Conservation (phyloP, 2,329 filamentous ascomycete genomes). For the Colletotrichum ledebouriae region DNA sequence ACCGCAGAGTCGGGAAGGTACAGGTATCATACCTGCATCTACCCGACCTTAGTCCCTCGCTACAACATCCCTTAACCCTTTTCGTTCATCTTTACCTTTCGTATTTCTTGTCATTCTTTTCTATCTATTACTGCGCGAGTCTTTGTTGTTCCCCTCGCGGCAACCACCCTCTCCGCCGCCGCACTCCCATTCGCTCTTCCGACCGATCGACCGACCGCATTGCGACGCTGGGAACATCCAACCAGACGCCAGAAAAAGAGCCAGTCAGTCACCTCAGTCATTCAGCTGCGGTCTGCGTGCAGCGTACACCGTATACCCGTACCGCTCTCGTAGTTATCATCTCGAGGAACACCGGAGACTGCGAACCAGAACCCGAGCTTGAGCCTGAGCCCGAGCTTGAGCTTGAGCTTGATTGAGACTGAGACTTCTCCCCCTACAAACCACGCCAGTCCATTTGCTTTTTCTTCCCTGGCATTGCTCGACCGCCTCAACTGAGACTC, state of each 20-base stretch:
- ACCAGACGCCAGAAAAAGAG: slow-evolving; percentile 8
- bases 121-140: slow-evolving; percentile 20
- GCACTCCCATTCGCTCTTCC: slow-evolving; percentile 14
- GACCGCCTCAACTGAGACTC: slow-evolving; percentile 29
- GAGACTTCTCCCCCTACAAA: slow-evolving; percentile 33
- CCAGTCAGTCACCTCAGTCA: slow-evolving; percentile 5
- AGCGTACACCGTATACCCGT: background rate
- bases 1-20: slow-evolving; percentile 11
- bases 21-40: slow-evolving; percentile 41
- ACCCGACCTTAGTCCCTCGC: slow-evolving; percentile 30
- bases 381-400: background rate
- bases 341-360: too few relatives aligned
- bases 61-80: slow-evolving; percentile 24
- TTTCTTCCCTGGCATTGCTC: slow-evolving; percentile 37
- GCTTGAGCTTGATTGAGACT: slow-evolving; percentile 9
- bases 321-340: background rate
- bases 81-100: background rate
- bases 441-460: slow-evolving; percentile 41
- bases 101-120: slow-evolving; percentile 4
- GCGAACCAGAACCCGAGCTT: background rate
- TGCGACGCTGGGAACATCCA: slow-evolving; percentile 41
- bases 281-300: slow-evolving; percentile 5
- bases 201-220: slow-evolving; percentile 37
- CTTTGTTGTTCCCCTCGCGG: slow-evolving; percentile 26
- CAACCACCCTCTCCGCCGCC: background rate